A percentile compares a stretch with the other conserved stretches of the same genome.
These are phyloP conservation scores for Globisporangium emineosum DNA, from an alignment of 352 stramenopile species.

Conservation along the genomic window DNA sequence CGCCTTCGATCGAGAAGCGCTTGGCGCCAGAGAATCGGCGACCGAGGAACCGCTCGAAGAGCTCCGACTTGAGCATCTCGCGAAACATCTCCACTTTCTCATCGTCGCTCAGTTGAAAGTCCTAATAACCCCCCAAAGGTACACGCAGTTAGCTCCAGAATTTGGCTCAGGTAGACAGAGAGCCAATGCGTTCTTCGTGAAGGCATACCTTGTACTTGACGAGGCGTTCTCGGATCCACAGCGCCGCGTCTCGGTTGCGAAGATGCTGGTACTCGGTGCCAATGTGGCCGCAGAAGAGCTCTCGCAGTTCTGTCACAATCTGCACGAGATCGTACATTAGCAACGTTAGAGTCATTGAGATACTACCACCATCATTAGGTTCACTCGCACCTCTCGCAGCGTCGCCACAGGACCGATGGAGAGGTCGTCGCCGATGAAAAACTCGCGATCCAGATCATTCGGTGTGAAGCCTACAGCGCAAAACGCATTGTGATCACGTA, in stretches of 20 bases:
- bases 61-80: conserved; percentile 93
- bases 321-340: conserved; percentile 23
- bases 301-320: conserved; percentile 92
- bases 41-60: conserved; percentile 98
- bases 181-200: not conserved
- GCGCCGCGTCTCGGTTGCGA: conserved; percentile 85
- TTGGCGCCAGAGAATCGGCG: conserved; percentile 95
- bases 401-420: conserved; percentile 80
- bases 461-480: conserved; percentile 79
- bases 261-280: conserved; percentile 99
- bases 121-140: conserved; percentile 17
- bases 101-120: conserved; percentile 53
- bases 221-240: conserved; percentile 76
- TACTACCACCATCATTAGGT: not conserved
- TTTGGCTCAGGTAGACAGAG: not conserved
- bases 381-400: conserved; percentile 43
- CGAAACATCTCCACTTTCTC: conserved; percentile 95
- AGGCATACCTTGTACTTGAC: conserved; percentile 53
- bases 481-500: not conserved
- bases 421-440: conserved; percentile 90
- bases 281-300: conserved; percentile 96
- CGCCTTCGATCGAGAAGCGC: conserved; percentile 98
- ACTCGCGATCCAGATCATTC: conserved; percentile 88
- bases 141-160: conserved; percentile 1
- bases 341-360: not conserved